Evolutionary conservation across 805 yeast species (phyloP).

Genomic region (Sugiyamaella marilandica): DNA sequence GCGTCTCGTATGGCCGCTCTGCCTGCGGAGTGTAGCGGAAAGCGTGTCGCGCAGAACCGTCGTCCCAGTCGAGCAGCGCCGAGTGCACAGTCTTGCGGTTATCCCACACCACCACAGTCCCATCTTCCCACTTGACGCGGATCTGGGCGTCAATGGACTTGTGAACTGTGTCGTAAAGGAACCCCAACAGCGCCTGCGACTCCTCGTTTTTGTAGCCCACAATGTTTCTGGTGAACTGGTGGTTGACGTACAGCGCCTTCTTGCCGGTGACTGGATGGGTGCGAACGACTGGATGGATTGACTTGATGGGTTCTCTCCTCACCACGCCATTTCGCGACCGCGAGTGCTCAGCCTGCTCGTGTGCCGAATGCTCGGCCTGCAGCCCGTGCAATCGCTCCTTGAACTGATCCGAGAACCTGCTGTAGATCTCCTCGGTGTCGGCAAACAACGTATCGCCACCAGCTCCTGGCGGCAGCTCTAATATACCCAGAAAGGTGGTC

Average conservation of each 20-base stretch:
- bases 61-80: slow-evolving; percentile 66
- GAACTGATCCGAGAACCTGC: slow-evolving; percentile 62
- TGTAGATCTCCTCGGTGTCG: slow-evolving; percentile 66
- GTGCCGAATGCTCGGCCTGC: slow-evolving; percentile 63
- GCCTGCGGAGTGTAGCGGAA: slow-evolving; percentile 73
- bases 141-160: slow-evolving; percentile 59
- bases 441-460: slow-evolving; percentile 82
- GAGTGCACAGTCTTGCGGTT: slow-evolving; percentile 67
- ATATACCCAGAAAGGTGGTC: slow-evolving; percentile 56
- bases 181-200: slow-evolving; percentile 42
- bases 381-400: slow-evolving; percentile 54
- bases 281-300: slow-evolving; percentile 54
- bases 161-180: slow-evolving; percentile 48
- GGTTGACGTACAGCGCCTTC: slow-evolving; percentile 52
- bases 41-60: slow-evolving; percentile 50
- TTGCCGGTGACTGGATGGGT: slow-evolving; percentile 59
- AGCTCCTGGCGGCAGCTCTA: slow-evolving; percentile 49
- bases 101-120: slow-evolving; percentile 71
- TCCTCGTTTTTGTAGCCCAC: slow-evolving; percentile 67
- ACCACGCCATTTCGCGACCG: slow-evolving; percentile 42
- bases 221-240: slow-evolving; percentile 55
- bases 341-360: slow-evolving; percentile 38
- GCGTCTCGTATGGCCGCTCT: slow-evolving; percentile 41
- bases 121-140: slow-evolving; percentile 68
- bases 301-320: slow-evolving; percentile 40